Conservation (phyloP, 2,329 filamentous ascomycete genomes). For the Pseudohalonectria lignicola region DNA sequence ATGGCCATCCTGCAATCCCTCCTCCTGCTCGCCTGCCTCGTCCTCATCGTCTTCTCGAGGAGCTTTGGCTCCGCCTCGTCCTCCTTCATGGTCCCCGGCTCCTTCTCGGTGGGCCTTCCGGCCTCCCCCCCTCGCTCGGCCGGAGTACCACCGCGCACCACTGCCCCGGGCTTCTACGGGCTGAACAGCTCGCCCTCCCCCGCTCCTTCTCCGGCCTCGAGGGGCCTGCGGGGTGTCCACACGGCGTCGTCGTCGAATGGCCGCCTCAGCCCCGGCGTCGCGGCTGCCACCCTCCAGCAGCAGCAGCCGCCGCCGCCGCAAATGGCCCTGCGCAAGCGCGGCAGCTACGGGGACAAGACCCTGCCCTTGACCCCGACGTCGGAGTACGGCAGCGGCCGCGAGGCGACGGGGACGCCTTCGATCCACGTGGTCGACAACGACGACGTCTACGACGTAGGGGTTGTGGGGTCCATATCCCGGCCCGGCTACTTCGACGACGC, state of each 20-base stretch:
- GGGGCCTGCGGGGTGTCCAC: no score
- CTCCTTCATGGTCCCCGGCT: constrained; percentile 5
- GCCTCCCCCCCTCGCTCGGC: constrained; percentile 16
- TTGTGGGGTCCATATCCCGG: constrained; percentile 1
- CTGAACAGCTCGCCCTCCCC: constrained; percentile 5
- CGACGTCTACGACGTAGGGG: constrained; percentile 2
- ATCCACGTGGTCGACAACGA: constrained; percentile 7
- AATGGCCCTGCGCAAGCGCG: constrained; percentile 2
- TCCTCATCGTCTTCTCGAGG: constrained; percentile 72
- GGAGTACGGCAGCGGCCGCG: constrained; percentile 7
- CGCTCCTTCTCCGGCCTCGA: constrained; percentile 2
- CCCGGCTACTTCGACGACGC: constrained; percentile 4
- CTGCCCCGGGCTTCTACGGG: constrained; percentile 5
- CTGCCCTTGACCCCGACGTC: constrained; percentile 20
- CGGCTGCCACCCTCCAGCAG: neutral
- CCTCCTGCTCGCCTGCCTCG: constrained; percentile 75
- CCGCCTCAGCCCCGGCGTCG: neutral
- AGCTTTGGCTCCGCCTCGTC: constrained; percentile 22
- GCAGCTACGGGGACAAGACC: constrained; percentile 16
- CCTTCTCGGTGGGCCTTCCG: constrained; percentile 9
- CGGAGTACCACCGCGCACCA: constrained; percentile 1
- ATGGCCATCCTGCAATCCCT: constrained; percentile 90
- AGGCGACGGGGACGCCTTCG: constrained; percentile 8
- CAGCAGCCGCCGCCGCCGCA: neutral
- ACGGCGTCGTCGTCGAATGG: constrained; percentile 1